Conservation (phyloP, 2,329 filamentous ascomycete species). For the Niveomyces coronatus region DNA sequence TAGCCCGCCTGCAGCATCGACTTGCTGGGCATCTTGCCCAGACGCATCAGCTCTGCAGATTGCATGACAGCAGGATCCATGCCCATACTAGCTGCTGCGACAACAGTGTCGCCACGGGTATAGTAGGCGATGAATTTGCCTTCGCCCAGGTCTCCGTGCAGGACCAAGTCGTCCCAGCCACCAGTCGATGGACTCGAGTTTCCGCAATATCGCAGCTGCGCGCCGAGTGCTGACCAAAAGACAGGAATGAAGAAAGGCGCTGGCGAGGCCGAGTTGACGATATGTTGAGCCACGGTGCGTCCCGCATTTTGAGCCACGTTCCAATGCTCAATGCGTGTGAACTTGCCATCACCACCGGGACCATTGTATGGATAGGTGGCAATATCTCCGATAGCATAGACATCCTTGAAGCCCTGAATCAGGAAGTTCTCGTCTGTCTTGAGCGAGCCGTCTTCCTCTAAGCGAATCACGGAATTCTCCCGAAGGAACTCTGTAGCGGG, state of each 20-base stretch:
- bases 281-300: slow-evolving; percentile 66
- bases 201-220: slow-evolving; percentile 87
- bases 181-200: slow-evolving; percentile 48
- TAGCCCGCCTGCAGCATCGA: slow-evolving; percentile 57
- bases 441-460: slow-evolving; percentile 80
- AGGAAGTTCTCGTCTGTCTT: slow-evolving; percentile 70
- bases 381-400: slow-evolving; percentile 92
- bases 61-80: slow-evolving; percentile 81
- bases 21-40: slow-evolving; percentile 75
- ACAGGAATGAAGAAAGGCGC: slow-evolving; percentile 76
- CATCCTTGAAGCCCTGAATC: slow-evolving; percentile 65
- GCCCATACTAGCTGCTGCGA: slow-evolving; percentile 86
- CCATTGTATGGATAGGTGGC: slow-evolving; percentile 91
- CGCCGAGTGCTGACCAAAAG: slow-evolving; percentile 91
- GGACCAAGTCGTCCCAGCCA: slow-evolving; percentile 77
- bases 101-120: slow-evolving; percentile 71
- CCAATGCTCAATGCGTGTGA: slow-evolving; percentile 91
- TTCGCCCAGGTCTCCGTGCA: slow-evolving; percentile 67
- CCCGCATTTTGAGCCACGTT: slow-evolving; percentile 94
- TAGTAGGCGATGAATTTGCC: slow-evolving; percentile 87
- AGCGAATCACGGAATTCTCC: slow-evolving; percentile 55
- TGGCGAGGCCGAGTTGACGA: slow-evolving; percentile 52
- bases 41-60: slow-evolving; percentile 73
- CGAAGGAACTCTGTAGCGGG: slow-evolving; percentile 78
- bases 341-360: slow-evolving; percentile 65